Base-by-base conservation (phyloP, 2,329 filamentous ascomycete genomes). In the Fusarium annulatum region DNA sequence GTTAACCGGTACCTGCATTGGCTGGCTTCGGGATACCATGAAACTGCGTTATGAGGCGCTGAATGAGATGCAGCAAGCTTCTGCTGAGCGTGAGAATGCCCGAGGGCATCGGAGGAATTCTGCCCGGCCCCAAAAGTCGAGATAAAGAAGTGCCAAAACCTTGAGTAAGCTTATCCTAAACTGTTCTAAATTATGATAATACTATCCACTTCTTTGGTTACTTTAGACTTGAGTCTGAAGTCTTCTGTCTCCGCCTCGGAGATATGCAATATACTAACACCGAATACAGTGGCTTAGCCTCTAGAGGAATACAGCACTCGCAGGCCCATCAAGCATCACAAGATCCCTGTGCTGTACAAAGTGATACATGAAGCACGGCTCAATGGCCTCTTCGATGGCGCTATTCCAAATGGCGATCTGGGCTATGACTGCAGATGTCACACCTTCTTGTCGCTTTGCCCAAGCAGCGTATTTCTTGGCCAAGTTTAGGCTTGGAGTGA, bases 191-290 rank as follows among this genome's bases (percentile, higher is more conserved):
- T 23, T 3, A 23, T 14, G 21, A 23, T 34, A 5, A 34, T 19
- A 7, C 9, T 18, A 1, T 10, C 21, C 15, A 14, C 21, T 23
- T 23, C 48, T 51, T 23, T 18, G 7, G 19, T 9, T 5, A 23
- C 2, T 14, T 51, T 10, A 51, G 48, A 51, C 16, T 8, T 33
- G 16, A 34, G 3, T 12, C 21, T 16, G 2, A 21, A 21, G 19
- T 12, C 28, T 30, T 6, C 7, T 33, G 21, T 12, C 28, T 4
- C 46, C 46, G 10, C 28, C n/a, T n/a, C 0, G 28, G 0, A 9
- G 21, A 23, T 18, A 18, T 23, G 21, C 5, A 23, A 49, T 10
- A 23, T 23, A 33, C 48, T 34, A 23, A 51, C 46, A 33, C 10
- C 15, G 21, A 18, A 33, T 10, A 7, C 33, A 49, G 21, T 49